Evolutionary conservation across 1,284 basidiomycete genomes (phyloP).

Genomic region (Abortiporus biennis): DNA sequence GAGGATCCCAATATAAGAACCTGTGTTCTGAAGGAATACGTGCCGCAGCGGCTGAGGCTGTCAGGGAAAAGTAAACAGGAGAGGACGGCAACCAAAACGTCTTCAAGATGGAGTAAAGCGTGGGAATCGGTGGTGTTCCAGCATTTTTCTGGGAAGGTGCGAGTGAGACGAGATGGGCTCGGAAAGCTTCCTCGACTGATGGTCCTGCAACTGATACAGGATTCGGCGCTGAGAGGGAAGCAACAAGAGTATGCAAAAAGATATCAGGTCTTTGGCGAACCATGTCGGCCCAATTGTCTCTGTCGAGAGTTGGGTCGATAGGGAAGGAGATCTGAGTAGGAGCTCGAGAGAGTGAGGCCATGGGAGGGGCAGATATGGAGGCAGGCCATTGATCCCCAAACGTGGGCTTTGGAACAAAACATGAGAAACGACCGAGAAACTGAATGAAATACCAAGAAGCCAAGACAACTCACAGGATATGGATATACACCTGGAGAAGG

Average conservation of each 20-base stretch:
- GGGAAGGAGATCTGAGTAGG: conserved; percentile 25
- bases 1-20: conserved; percentile 77
- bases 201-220: conserved; percentile 49
- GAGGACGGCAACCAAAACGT: conserved; percentile 76
- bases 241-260: conserved; percentile 50
- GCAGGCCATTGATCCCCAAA: conserved; percentile 19
- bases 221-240: conserved; percentile 50
- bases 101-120: conserved; percentile 64
- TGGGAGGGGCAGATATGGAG: conserved; percentile 30
- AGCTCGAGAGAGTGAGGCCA: conserved; percentile 18
- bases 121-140: conserved; percentile 47
- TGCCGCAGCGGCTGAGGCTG: conserved; percentile 59
- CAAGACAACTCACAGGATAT: conserved; percentile 15
- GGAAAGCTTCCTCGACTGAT: conserved; percentile 66
- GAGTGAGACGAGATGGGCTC: conserved; percentile 59
- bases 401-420: conserved; percentile 8
- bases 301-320: conserved; percentile 46
- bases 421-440: conserved; percentile 3
- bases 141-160: conserved; percentile 35
- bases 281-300: conserved; percentile 58
- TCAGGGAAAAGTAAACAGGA: conserved; percentile 66
- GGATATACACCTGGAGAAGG: background rate
- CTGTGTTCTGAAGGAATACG: conserved; percentile 62
- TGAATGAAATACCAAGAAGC: conserved; percentile 12
- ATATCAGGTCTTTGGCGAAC: conserved; percentile 43